Conservation (phyloP, 371 early-diverging fungal genomes). For the Mortierella sp. region DNA sequence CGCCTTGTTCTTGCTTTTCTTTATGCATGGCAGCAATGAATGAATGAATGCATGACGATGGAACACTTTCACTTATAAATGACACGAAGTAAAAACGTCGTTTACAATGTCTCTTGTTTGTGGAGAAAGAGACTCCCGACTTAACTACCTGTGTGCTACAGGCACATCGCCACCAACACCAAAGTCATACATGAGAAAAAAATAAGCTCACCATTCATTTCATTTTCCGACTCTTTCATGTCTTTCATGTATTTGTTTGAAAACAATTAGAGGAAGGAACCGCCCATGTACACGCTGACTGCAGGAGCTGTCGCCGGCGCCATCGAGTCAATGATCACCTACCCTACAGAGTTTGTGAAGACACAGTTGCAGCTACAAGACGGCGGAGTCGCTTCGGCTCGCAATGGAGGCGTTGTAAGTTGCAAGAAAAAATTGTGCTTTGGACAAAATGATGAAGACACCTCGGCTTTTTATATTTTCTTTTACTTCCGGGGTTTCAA, state of each 20-base stretch:
- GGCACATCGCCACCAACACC: too few relatives aligned
- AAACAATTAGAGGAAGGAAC: conserved; percentile 49
- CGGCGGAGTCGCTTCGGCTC: conserved; percentile 42
- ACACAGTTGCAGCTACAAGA: conserved; percentile 93
- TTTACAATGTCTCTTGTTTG: too few relatives aligned
- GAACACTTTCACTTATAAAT: too few relatives aligned
- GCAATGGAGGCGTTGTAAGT: conserved; percentile 46
- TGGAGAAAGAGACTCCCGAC: too few relatives aligned
- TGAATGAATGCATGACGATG: too few relatives aligned
- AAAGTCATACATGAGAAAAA: too few relatives aligned
- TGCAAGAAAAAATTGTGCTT: too few relatives aligned
- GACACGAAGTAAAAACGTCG: background rate
- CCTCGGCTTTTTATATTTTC: background rate
- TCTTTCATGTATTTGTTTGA: background rate
- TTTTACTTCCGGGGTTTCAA: background rate
- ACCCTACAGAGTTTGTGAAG: conserved; percentile 95
- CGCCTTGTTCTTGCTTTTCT: background rate
- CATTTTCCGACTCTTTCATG: background rate
- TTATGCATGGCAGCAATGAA: too few relatives aligned
- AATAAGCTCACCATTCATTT: conserved; percentile 7
- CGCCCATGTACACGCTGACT: conserved; percentile 66
- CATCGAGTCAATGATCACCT: conserved; percentile 89
- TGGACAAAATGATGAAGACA: too few relatives aligned
- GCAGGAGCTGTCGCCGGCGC: conserved; percentile 92
- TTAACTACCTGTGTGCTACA: too few relatives aligned